These are phyloP conservation scores for Arthroderma uncinatum DNA, from an alignment of 2,329 filamentous ascomycete species.

Conservation along the genomic window DNA sequence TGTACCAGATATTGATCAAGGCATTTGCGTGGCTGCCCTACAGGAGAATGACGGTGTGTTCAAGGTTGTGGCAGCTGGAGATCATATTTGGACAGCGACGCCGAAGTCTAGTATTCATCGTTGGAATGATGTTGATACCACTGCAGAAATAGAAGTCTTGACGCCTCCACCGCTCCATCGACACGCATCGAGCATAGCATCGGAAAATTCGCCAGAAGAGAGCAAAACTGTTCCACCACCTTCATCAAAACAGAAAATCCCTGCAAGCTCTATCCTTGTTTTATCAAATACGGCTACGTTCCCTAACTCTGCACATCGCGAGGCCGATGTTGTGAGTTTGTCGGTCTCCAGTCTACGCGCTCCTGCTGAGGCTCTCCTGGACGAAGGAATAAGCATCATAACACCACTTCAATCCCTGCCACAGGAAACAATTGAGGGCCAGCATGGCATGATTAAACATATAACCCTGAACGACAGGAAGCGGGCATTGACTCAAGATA, in stretches of 20 bases:
- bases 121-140: constrained; percentile 78
- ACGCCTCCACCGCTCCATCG: constrained; percentile 46
- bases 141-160: constrained; percentile 50
- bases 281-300: constrained; percentile 77
- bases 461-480: constrained; percentile 82
- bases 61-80: constrained; percentile 52
- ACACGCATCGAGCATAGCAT: constrained; percentile 37
- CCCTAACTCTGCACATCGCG: constrained; percentile 45
- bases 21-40: constrained; percentile 76
- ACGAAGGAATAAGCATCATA: constrained; percentile 39
- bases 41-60: constrained; percentile 70
- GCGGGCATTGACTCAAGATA: constrained; percentile 81
- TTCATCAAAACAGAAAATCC: constrained; percentile 46
- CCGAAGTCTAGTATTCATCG: constrained; percentile 84
- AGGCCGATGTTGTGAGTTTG: constrained; percentile 42
- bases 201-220: constrained; percentile 19
- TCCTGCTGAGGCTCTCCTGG: constrained; percentile 29
- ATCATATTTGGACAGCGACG: constrained; percentile 82
- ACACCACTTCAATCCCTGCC: constrained; percentile 58
- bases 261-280: constrained; percentile 63
- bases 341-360: constrained; percentile 22
- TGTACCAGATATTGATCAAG: constrained; percentile 68
- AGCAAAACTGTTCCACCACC: not conserved
- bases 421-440: constrained; percentile 79
- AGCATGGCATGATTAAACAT: constrained; percentile 90